Evolutionary conservation across 352 stramenopile genomes (phyloP).

Genomic region (Globisporangium camurandrum): DNA sequence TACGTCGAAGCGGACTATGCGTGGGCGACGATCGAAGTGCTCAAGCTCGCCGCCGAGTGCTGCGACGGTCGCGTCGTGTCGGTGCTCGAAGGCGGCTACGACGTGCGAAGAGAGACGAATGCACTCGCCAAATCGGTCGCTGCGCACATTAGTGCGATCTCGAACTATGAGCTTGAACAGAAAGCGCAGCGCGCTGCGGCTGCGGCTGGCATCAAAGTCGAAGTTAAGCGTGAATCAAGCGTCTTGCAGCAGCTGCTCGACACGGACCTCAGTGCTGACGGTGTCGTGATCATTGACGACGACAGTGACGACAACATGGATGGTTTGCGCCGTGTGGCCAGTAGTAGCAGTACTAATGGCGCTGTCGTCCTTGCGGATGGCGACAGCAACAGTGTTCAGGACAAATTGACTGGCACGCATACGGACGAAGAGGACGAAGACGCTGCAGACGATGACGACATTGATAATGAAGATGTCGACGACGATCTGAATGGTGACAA

Average conservation of each 20-base stretch:
- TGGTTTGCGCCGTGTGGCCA: background rate
- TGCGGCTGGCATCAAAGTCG: slow-evolving; percentile 6
- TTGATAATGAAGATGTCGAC: slow-evolving; percentile 12
- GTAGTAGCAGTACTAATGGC: background rate
- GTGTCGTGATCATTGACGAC: slow-evolving; percentile 56
- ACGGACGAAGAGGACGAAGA: slow-evolving; percentile 18
- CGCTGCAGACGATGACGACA: slow-evolving; percentile 4
- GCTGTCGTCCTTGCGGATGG: background rate
- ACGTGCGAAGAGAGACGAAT: slow-evolving; percentile 74
- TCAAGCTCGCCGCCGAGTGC: slow-evolving; percentile 66
- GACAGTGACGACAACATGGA: slow-evolving; percentile 20
- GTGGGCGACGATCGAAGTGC: slow-evolving; percentile 71
- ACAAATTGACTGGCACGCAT: slow-evolving; percentile 2
- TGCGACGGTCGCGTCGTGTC: slow-evolving; percentile 78
- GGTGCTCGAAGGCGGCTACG: slow-evolving; percentile 83
- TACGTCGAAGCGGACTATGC: slow-evolving; percentile 82
- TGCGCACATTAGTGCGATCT: slow-evolving; percentile 69
- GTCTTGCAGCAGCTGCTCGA: slow-evolving; percentile 43
- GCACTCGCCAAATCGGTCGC: slow-evolving; percentile 76
- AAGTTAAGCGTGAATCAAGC: slow-evolving; percentile 26
- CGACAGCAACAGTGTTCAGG: background rate
- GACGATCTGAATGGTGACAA: slow-evolving; percentile 19
- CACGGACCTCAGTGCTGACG: slow-evolving; percentile 33
- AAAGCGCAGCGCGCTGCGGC: slow-evolving; percentile 9
- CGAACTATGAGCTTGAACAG: slow-evolving; percentile 41